Evolutionary conservation across 805 yeast genomes (phyloP).

Genomic region (Zygosaccharomyces kombuchaensis): DNA sequence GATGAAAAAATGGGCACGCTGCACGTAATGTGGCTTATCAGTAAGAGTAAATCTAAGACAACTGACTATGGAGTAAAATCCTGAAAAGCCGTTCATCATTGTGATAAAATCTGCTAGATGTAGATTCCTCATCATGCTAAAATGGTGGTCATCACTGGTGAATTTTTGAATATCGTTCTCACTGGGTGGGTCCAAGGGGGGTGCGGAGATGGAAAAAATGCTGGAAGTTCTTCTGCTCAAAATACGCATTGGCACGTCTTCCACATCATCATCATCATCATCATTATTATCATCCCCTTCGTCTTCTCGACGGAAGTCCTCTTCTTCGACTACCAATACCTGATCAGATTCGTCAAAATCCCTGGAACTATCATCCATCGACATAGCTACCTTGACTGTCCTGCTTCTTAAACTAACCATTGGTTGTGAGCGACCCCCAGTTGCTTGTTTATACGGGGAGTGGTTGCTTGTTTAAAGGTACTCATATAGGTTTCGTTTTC

Average conservation of each 20-base stretch:
- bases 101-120: slow-evolving; percentile 97
- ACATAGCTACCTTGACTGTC: slow-evolving; percentile 5
- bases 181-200: slow-evolving; percentile 71
- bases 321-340: slow-evolving; percentile 12
- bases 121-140: slow-evolving; percentile 77
- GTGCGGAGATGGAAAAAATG: slow-evolving; percentile 46
- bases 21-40: slow-evolving; percentile 62
- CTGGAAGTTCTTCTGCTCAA: slow-evolving; percentile 54
- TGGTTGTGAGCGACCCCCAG: background rate
- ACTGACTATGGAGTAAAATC: slow-evolving; percentile 84
- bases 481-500: background rate
- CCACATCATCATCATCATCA: slow-evolving; percentile 22
- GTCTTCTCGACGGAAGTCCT: background rate
- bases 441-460: background rate
- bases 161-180: slow-evolving; percentile 73
- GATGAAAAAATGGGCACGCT: slow-evolving; percentile 85
- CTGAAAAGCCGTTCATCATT: slow-evolving; percentile 87
- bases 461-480: background rate
- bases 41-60: slow-evolving; percentile 78
- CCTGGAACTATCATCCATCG: slow-evolving; percentile 8
- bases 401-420: slow-evolving; percentile 14
- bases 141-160: slow-evolving; percentile 78
- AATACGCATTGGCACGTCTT: slow-evolving; percentile 25
- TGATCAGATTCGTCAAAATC: slow-evolving; percentile 6
- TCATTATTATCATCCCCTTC: slow-evolving; percentile 14